Conservation (phyloP, 2,329 filamentous ascomycete species). For the Periconia digitata region DNA sequence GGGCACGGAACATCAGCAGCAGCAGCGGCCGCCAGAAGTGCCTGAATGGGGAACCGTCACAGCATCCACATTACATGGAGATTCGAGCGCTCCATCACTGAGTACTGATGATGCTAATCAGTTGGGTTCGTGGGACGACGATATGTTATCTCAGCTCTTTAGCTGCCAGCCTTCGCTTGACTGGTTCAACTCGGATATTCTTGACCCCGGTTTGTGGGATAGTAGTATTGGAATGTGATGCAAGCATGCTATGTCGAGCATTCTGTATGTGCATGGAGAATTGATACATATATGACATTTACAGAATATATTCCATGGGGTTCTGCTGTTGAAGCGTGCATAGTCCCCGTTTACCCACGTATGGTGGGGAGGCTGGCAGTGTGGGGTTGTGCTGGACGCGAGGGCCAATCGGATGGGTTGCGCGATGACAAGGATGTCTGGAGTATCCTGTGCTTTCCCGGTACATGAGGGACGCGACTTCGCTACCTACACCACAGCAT, state of each 20-base stretch:
- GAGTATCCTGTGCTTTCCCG: neutral
- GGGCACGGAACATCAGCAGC: neutral
- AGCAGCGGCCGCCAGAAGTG: neutral
- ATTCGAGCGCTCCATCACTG: neutral
- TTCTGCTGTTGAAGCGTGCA: too few species aligned
- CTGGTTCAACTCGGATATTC: constrained; percentile 37
- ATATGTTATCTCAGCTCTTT: constrained; percentile 39
- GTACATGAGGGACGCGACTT: neutral
- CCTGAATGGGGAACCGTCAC: neutral
- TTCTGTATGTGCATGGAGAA: too few species aligned
- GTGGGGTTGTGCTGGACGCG: neutral
- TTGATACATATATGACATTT: too few species aligned
- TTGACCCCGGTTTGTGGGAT: constrained; percentile 28
- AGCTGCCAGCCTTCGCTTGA: constrained; percentile 37
- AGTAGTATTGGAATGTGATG: too few species aligned
- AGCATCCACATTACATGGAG: neutral
- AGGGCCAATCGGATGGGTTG: neutral
- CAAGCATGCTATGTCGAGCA: too few species aligned
- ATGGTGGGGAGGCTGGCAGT: too few species aligned
- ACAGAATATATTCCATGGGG: too few species aligned
- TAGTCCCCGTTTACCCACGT: too few species aligned
- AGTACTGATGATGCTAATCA: neutral
- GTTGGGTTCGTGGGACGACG: constrained; percentile 28
- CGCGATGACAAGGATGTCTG: neutral
- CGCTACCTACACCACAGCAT: neutral